Conservation (phyloP, 2,329 filamentous ascomycete species). For the Alternaria sp. region DNA sequence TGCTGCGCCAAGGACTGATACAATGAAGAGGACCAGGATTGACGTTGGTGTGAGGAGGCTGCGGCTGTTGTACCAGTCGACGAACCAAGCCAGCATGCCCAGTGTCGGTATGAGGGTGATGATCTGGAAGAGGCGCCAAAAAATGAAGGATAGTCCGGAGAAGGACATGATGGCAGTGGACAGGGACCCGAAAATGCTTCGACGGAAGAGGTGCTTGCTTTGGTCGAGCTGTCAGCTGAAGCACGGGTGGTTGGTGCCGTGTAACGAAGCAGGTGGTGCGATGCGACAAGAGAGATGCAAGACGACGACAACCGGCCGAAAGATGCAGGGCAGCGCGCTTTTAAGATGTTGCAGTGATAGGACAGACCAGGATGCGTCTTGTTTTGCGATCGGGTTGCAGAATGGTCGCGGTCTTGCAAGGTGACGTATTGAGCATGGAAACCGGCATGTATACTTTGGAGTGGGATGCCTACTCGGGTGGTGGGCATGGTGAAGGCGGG, state of each 20-base stretch:
- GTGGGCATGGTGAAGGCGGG: constrained; percentile 32
- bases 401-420: constrained; percentile 18
- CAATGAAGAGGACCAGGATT: constrained; percentile 71
- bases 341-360: constrained; percentile 22
- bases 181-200: constrained; percentile 8
- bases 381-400: constrained; percentile 26
- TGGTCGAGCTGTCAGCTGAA: constrained; percentile 20
- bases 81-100: constrained; percentile 69
- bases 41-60: constrained; percentile 67
- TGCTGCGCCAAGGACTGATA: constrained; percentile 66
- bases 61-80: constrained; percentile 64
- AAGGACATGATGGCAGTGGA: constrained; percentile 54
- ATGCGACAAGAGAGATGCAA: constrained; percentile 20
- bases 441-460: constrained; percentile 22
- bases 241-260: constrained; percentile 15
- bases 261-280: constrained; percentile 15
- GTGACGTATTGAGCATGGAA: constrained; percentile 39
- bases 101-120: constrained; percentile 69
- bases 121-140: constrained; percentile 68
- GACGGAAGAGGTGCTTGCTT: constrained; percentile 17
- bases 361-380: constrained; percentile 24
- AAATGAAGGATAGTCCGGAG: constrained; percentile 67
- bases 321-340: constrained; percentile 23
- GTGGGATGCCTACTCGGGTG: constrained; percentile 10
- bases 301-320: constrained; percentile 23